phyloP scores from a whole-genome alignment of 164 flowering plant genomes.

The Litsea cubeba region DNA sequence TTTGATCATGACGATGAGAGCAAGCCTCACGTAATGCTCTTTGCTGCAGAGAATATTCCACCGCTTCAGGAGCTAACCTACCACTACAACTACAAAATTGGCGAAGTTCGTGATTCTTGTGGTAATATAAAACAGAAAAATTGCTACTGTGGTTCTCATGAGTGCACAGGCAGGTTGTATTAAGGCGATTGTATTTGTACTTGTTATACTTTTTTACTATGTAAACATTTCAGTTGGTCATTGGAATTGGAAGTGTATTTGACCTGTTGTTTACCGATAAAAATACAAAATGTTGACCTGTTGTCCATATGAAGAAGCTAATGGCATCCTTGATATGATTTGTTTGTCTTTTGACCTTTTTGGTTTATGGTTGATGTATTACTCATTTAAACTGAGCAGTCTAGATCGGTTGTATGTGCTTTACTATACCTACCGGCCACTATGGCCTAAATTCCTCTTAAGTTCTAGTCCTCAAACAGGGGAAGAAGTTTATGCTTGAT shows the following conservation, averaged over 20 bases:
- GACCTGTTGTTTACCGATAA: neutral
- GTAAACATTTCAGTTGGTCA: neutral
- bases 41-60: slow-evolving; percentile 87
- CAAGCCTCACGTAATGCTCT: slow-evolving; percentile 85
- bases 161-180: slow-evolving; percentile 79
- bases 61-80: slow-evolving; percentile 78
- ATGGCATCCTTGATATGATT: neutral
- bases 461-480: neutral
- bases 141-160: slow-evolving; percentile 79
- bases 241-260: neutral
- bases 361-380: too few relatives aligned
- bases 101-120: slow-evolving; percentile 54
- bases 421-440: neutral
- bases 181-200: slow-evolving; percentile 20
- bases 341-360: too few relatives aligned
- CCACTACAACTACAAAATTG: slow-evolving; percentile 69
- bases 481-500: neutral
- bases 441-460: neutral
- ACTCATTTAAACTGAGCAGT: too few relatives aligned
- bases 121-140: slow-evolving; percentile 67
- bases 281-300: neutral
- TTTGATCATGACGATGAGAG: slow-evolving; percentile 76
- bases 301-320: neutral
- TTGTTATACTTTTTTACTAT: too few relatives aligned
- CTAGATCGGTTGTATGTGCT: too few relatives aligned